Evolutionary conservation across 1,284 basidiomycete species (phyloP), one percentile per base, ranked within the genome.

Genomic region (Chalciporus sp.): DNA sequence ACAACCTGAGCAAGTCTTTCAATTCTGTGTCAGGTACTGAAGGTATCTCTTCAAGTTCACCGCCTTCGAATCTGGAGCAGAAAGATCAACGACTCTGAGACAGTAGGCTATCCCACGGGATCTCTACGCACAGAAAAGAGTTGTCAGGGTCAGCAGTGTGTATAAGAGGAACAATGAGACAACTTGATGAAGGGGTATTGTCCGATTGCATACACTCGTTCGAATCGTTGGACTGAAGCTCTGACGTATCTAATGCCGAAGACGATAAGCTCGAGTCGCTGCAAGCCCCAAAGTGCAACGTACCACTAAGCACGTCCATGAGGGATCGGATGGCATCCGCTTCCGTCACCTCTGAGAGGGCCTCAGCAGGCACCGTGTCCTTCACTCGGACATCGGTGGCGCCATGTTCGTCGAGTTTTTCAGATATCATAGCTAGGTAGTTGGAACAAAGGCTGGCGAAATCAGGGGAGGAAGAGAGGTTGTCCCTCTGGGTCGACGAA

Each of bases 341-440:
- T 4, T 75, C 71, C 42, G 60, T 57, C 44, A 65, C 61, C 6
- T 65, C 58, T 17, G 61, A 16, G 14, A 47, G 44, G 35, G 56
- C 39, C 33, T 56, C 29, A 14, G 43, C 51, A 0, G 47, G 48
- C 50, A 60, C 62, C 40, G 61, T 27, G 50, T 62, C 58, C 55
- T 55, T 53, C 0, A 51, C 42, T 19, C 44, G 57, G 61, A 63
- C 59, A 52, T 23, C 56, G 39, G 55, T 20, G 41, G 60, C 58
- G 35, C 61, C 59, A 23, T 56, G 47, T 19, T 71, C 68, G 45
- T 61, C 65, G 28, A 74, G 65, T 40, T 72, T 73, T 67, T 73
- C 70, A 43, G 70, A 70, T 28, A 82, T 59, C 80, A 82, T 82
- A 44, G 59, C 76, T 61, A 81, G 64, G 56, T 82, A 81, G 51